These are phyloP conservation scores for Tephrocybe sp. DNA, from an alignment of 768 basidiomycete genomes.

Conservation along the genomic window DNA sequence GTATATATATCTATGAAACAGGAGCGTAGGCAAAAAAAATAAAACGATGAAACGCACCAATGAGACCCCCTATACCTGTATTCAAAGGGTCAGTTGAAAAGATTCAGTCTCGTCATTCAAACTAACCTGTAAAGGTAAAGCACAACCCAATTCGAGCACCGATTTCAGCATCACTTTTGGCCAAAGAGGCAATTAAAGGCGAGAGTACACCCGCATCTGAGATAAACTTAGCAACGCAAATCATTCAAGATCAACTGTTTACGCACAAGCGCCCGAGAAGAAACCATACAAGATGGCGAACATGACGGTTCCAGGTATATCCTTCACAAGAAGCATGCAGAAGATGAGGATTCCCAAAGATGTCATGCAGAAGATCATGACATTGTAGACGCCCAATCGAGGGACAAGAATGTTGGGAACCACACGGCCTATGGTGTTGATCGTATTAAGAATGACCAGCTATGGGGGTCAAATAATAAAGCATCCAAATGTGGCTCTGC, in stretches of 20 bases:
- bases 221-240: neutral
- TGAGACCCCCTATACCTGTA: slow-evolving; percentile 20
- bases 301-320: slow-evolving; percentile 26
- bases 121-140: slow-evolving; percentile 28
- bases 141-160: slow-evolving; percentile 53
- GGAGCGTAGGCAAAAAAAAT: neutral
- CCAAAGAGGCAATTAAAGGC: slow-evolving; percentile 42
- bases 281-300: slow-evolving; percentile 40
- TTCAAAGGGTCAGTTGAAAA: neutral
- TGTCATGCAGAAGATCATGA: slow-evolving; percentile 29
- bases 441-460: slow-evolving; percentile 53
- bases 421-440: slow-evolving; percentile 38
- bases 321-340: slow-evolving; percentile 31
- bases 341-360: slow-evolving; percentile 32
- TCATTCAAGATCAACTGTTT: neutral
- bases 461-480: slow-evolving; percentile 15
- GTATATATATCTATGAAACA: neutral
- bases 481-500: neutral
- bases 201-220: slow-evolving; percentile 40
- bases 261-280: slow-evolving; percentile 38
- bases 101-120: neutral
- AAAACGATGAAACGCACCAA: slow-evolving; percentile 12
- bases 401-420: slow-evolving; percentile 34
- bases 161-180: slow-evolving; percentile 45
- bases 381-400: slow-evolving; percentile 25